Percentiles rank a stretch among this genome's conserved stretches.
Evolutionary conservation across 352 stramenopile species (phyloP).

Genomic region (Globisporangium recalcitrans): DNA sequence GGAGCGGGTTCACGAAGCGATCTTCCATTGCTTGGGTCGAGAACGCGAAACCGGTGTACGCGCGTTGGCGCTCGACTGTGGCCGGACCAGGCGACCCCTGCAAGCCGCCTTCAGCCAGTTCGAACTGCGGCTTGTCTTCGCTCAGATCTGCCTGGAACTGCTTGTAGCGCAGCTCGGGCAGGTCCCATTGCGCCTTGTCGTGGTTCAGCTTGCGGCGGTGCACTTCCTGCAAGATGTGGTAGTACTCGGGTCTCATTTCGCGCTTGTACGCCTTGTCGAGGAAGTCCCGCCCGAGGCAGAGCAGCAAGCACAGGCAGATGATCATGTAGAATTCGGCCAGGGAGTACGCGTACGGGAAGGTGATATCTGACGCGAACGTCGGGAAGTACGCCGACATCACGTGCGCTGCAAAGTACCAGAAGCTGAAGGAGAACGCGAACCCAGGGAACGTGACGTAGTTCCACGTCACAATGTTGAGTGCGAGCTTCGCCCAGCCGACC

Average conservation of each 20-base stretch:
- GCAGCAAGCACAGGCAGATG: constrained; percentile 61
- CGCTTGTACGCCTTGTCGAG: constrained; percentile 84
- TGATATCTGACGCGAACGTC: constrained; percentile 52
- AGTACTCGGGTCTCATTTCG: constrained; percentile 81
- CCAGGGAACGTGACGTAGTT: constrained; percentile 53
- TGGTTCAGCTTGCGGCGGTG: constrained; percentile 37
- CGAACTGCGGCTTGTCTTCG: constrained; percentile 53
- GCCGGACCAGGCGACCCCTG: constrained; percentile 23
- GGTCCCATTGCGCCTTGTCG: constrained; percentile 53
- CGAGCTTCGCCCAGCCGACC: constrained; percentile 75
- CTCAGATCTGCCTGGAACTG: constrained; percentile 66
- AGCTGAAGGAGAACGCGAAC: constrained; percentile 57
- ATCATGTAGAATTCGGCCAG: constrained; percentile 74
- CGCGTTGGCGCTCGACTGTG: constrained; percentile 32
- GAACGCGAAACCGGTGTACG: constrained; percentile 82
- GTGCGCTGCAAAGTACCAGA: constrained; percentile 69
- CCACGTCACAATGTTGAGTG: constrained; percentile 81
- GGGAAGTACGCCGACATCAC: constrained; percentile 60
- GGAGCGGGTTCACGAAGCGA: constrained; percentile 74
- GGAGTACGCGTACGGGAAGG: constrained; percentile 74
- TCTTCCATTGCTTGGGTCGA: constrained; percentile 75
- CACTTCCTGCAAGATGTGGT: constrained; percentile 82
- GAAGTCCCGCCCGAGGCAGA: constrained; percentile 76
- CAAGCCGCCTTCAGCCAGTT: constrained; percentile 30
- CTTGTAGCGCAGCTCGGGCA: constrained; percentile 59